Conservation (phyloP, 768 basidiomycete genomes). For the Neoboletus magnificus region DNA sequence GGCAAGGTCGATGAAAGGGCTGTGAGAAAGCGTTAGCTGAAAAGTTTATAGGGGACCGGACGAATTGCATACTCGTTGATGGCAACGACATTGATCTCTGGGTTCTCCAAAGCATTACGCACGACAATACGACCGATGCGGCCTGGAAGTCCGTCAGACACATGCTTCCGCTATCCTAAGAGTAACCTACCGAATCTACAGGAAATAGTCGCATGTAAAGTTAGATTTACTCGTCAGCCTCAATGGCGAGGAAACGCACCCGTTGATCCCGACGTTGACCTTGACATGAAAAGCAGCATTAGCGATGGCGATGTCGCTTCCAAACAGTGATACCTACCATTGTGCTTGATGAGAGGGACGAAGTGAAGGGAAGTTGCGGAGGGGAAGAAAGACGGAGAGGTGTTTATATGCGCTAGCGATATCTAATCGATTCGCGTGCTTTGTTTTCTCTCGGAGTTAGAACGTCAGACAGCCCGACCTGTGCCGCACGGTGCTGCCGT, state of each 20-base stretch:
- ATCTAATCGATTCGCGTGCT: slow-evolving; percentile 23
- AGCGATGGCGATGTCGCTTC: neutral
- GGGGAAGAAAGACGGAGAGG: neutral
- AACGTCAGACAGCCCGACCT: slow-evolving; percentile 17
- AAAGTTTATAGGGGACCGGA: neutral
- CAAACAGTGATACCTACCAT: slow-evolving; percentile 21
- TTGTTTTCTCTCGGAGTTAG: slow-evolving; percentile 24
- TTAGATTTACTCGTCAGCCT: slow-evolving; percentile 12
- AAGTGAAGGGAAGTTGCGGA: neutral
- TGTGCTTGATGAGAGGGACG: slow-evolving; percentile 10
- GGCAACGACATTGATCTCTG: slow-evolving; percentile 82
- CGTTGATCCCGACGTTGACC: slow-evolving; percentile 96
- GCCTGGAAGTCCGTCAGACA: slow-evolving; percentile 44
- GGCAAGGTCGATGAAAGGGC: slow-evolving; percentile 94
- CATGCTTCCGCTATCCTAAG: neutral
- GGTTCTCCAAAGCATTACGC: slow-evolving; percentile 82
- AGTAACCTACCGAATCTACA: slow-evolving; percentile 64
- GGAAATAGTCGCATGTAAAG: slow-evolving; percentile 2
- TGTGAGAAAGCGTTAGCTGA: slow-evolving; percentile 29
- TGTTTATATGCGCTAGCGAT: slow-evolving; percentile 25
- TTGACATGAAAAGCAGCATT: slow-evolving; percentile 47
- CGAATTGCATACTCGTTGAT: slow-evolving; percentile 78
- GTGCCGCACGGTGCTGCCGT: slow-evolving; percentile 8
- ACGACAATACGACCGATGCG: slow-evolving; percentile 99
- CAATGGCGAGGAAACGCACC: slow-evolving; percentile 48